A percentile compares a stretch with the other conserved stretches of the same genome.
Evolutionary conservation across 805 yeast genomes (phyloP).

Genomic region (Lachancea quebecensis): DNA sequence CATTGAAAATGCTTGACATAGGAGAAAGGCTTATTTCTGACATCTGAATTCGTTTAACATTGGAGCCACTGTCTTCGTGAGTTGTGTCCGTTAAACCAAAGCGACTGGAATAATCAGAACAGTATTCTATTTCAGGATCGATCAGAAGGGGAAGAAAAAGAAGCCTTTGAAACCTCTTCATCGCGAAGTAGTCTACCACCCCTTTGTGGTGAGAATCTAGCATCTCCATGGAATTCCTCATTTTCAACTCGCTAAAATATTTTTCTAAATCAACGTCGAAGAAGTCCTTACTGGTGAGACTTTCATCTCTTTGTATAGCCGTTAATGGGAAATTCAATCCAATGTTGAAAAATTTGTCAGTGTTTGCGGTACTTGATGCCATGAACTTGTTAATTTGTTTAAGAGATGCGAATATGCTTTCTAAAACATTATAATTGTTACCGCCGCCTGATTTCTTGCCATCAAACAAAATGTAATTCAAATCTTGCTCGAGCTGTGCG

Average conservation of each 20-base stretch:
- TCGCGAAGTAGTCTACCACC: constrained; percentile 4
- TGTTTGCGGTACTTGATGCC: constrained; percentile 10
- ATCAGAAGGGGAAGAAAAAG: constrained; percentile 14
- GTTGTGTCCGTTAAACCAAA: not conserved
- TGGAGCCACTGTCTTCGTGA: not conserved
- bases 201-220: not conserved
- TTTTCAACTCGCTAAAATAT: constrained; percentile 4
- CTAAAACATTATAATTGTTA: not conserved
- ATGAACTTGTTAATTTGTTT: constrained; percentile 11
- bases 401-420: constrained; percentile 4
- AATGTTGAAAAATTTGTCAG: constrained; percentile 18
- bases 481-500: constrained; percentile 5
- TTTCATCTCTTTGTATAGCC: constrained; percentile 1
- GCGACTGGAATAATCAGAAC: not conserved
- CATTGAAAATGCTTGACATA: constrained; percentile 8
- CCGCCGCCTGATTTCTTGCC: constrained; percentile 1
- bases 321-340: constrained; percentile 21
- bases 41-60: not conserved
- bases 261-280: constrained; percentile 12
- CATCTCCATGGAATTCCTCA: constrained; percentile 2
- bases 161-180: constrained; percentile 8
- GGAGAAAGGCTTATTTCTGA: constrained; percentile 5
- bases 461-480: constrained; percentile 2
- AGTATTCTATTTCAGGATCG: constrained; percentile 6
- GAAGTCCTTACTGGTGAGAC: constrained; percentile 15